Percentiles rank a stretch among this genome's conserved stretches.
Evolutionary conservation across 1,139 yeast species (phyloP).

Genomic region (Pneumocystis murina): DNA sequence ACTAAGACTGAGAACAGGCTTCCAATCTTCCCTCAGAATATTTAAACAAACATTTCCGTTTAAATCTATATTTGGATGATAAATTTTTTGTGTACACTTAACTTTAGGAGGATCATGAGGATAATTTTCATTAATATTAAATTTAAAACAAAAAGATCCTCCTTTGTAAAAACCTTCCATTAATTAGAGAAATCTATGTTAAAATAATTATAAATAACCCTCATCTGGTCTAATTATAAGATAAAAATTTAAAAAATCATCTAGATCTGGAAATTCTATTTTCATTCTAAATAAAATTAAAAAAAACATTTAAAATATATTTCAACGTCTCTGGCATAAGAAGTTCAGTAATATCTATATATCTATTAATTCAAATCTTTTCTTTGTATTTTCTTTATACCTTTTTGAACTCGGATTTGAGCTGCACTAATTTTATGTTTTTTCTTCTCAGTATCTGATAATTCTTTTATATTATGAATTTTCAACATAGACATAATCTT

Average conservation of each 20-base stretch:
- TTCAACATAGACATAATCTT: constrained; percentile 24
- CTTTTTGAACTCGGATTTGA: constrained; percentile 30
- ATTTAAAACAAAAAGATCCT: constrained; percentile 55
- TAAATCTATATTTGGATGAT: constrained; percentile 85
- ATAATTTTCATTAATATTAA: constrained; percentile 52
- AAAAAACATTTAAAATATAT: constrained; percentile 58
- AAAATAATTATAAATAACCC: constrained; percentile 29
- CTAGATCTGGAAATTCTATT: constrained; percentile 41
- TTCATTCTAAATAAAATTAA: constrained; percentile 32
- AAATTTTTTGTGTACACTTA: constrained; percentile 34
- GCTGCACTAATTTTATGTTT: constrained; percentile 37
- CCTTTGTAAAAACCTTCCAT: constrained; percentile 35
- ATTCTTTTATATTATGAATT: constrained; percentile 19
- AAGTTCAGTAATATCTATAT: background rate
- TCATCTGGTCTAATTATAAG: constrained; percentile 56
- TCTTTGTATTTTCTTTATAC: constrained; percentile 2
- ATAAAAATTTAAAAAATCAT: constrained; percentile 45
- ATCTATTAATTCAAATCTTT: background rate
- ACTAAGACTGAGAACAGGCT: constrained; percentile 75
- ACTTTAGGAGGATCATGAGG: constrained; percentile 86
- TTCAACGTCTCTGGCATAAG: constrained; percentile 21
- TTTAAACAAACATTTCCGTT: constrained; percentile 87
- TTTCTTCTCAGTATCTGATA: constrained; percentile 16
- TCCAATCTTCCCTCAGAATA: constrained; percentile 89
- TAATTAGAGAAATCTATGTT: background rate